A percentile compares a stretch with the other conserved stretches of the same genome.
These are phyloP conservation scores for Trifolium pratense DNA, from an alignment of 306 rosid genomes.

Conservation along the genomic window DNA sequence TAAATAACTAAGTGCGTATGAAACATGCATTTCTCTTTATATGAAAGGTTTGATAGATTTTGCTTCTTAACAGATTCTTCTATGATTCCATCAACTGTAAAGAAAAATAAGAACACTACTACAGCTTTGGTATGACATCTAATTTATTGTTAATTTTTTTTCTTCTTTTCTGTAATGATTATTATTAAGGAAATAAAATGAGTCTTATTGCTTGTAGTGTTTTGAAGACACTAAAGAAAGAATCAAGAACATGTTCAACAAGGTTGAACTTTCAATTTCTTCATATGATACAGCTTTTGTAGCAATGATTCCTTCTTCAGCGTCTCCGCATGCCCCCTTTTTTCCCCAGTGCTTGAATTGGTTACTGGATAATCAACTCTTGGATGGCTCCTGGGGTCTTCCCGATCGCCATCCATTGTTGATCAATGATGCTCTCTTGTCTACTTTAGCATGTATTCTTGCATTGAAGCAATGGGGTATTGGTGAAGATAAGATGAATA, in stretches of 20 bases:
- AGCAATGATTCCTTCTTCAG: constrained; percentile 79
- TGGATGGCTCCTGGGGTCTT: constrained; percentile 87
- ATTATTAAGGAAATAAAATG: not conserved
- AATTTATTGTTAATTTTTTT: not conserved
- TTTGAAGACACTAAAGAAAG: constrained; percentile 62
- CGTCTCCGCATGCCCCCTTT: constrained; percentile 56
- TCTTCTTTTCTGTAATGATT: not conserved
- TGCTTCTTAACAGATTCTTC: constrained; percentile 33
- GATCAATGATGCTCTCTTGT: constrained; percentile 69
- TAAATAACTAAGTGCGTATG: not conserved
- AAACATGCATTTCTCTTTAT: not conserved
- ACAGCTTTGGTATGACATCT: constrained; percentile 42
- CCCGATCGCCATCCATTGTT: constrained; percentile 52
- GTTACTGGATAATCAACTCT: constrained; percentile 73
- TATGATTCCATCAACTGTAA: not conserved
- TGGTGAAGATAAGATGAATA: constrained; percentile 66
- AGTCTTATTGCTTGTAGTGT: constrained; percentile 47
- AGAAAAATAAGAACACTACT: constrained; percentile 28
- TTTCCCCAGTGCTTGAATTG: constrained; percentile 81
- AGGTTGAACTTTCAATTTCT: constrained; percentile 78
- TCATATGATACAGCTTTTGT: constrained; percentile 95
- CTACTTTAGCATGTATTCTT: constrained; percentile 72
- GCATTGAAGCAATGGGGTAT: constrained; percentile 73
- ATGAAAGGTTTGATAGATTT: constrained; percentile 16
- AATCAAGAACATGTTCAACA: constrained; percentile 63